phyloP scores from a whole-genome alignment of 2,329 filamentous ascomycete species.

The Fonsecaea erecta region DNA sequence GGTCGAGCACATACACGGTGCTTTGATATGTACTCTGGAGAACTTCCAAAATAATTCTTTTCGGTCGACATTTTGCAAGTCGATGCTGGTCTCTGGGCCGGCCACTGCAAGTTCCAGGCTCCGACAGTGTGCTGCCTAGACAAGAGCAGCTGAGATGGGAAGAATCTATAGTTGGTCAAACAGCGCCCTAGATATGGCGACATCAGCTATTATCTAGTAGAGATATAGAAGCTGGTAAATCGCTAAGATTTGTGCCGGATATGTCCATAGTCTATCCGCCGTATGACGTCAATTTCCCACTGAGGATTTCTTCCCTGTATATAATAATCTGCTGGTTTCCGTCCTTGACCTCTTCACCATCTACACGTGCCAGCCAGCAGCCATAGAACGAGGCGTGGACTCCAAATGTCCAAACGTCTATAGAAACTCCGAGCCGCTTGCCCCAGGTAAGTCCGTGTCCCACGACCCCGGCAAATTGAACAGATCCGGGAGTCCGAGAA shows the following conservation, averaged over 20 bases:
- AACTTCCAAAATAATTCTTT: constrained; percentile 2
- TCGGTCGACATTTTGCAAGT: neutral
- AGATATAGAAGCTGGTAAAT: neutral
- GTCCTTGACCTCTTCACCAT: neutral
- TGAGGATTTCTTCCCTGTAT: neutral
- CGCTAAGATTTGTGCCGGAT: neutral
- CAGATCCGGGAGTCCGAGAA: constrained; percentile 5
- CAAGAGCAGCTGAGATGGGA: neutral
- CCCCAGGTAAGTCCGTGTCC: neutral
- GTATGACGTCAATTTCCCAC: neutral
- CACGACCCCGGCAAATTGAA: neutral
- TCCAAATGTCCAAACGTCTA: neutral
- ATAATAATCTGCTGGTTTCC: neutral
- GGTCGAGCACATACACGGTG: constrained; percentile 18
- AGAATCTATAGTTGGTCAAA: neutral
- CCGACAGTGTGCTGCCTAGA: neutral
- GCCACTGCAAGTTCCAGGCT: neutral
- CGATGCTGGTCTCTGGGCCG: neutral
- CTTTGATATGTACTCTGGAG: constrained; percentile 1
- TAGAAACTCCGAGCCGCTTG: neutral
- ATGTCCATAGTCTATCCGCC: neutral
- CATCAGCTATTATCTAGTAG: neutral
- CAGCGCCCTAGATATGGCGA: neutral
- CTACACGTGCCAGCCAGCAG: neutral
- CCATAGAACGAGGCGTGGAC: neutral